A percentile compares a stretch with the other conserved stretches of the same genome.
Evolutionary conservation across 2,329 filamentous ascomycete genomes (phyloP).

Genomic region (Arthrobotrys conoides): DNA sequence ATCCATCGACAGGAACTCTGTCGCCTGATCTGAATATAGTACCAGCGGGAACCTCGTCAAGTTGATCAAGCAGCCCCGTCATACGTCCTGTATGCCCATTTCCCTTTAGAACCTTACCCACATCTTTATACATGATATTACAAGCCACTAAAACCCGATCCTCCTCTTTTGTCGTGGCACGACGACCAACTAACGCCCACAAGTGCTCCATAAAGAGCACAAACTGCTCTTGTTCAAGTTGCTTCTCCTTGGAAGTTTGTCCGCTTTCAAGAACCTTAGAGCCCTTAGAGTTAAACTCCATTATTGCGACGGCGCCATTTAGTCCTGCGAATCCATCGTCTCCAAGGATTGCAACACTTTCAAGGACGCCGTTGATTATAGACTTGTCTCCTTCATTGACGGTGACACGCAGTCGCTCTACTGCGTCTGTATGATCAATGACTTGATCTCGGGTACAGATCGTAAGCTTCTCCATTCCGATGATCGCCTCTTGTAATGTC

Average conservation of each 20-base stretch:
- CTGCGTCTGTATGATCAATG: constrained; percentile 44
- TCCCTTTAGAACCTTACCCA: constrained; percentile 45
- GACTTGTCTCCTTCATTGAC: constrained; percentile 32
- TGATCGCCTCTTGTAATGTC: constrained; percentile 62
- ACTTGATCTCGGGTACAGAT: constrained; percentile 48
- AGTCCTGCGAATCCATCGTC: constrained; percentile 47
- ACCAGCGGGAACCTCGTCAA: constrained; percentile 50
- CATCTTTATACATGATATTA: constrained; percentile 49
- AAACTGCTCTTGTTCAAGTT: constrained; percentile 24
- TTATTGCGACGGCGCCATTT: constrained; percentile 33
- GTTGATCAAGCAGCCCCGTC: constrained; percentile 33
- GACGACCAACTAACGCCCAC: constrained; percentile 39
- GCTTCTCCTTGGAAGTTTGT: neutral
- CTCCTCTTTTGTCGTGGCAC: constrained; percentile 59
- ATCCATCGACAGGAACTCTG: constrained; percentile 47
- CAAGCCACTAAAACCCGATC: constrained; percentile 59
- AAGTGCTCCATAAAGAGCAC: constrained; percentile 36
- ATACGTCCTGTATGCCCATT: constrained; percentile 47
- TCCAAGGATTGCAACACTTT: constrained; percentile 32
- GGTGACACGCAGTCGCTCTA: constrained; percentile 38
- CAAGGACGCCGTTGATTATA: constrained; percentile 16
- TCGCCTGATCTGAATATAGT: constrained; percentile 45
- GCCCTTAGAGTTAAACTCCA: constrained; percentile 35
- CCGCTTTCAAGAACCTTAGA: constrained; percentile 21
- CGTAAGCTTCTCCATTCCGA: constrained; percentile 51